Evolutionary conservation across 805 yeast genomes (phyloP).

Genomic region (Limtongia smithiae): DNA sequence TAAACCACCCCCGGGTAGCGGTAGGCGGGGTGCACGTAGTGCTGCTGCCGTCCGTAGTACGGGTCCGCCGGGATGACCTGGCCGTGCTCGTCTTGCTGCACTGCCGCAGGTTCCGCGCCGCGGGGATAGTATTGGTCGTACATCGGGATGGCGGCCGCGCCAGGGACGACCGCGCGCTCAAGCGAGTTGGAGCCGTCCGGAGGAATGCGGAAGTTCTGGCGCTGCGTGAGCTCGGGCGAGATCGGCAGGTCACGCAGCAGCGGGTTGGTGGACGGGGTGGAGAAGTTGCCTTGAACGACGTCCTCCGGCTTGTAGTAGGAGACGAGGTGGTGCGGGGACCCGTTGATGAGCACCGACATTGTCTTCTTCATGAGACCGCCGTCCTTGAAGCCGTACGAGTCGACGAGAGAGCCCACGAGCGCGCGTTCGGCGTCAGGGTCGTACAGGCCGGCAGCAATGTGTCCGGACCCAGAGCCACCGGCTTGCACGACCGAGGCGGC

Average conservation of each 20-base stretch:
- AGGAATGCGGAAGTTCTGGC: slow-evolving; percentile 38
- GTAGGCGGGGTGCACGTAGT: slow-evolving; percentile 15
- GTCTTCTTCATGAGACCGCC: slow-evolving; percentile 82
- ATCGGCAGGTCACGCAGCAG: slow-evolving; percentile 47
- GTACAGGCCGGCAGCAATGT: slow-evolving; percentile 11
- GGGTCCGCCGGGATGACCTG: slow-evolving; percentile 12
- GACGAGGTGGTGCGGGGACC: slow-evolving; percentile 54
- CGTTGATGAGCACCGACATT: slow-evolving; percentile 56
- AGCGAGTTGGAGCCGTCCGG: slow-evolving; percentile 31
- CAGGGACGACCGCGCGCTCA: slow-evolving; percentile 24
- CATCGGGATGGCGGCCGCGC: not conserved
- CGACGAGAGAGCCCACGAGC: slow-evolving; percentile 55
- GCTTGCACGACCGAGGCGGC: slow-evolving; percentile 1
- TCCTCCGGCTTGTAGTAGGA: slow-evolving; percentile 77
- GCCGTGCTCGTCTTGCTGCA: slow-evolving; percentile 14
- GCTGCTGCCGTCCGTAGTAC: slow-evolving; percentile 16
- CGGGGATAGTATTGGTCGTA: slow-evolving; percentile 9
- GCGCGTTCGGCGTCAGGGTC: slow-evolving; percentile 40
- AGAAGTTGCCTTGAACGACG: slow-evolving; percentile 55
- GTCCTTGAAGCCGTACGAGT: slow-evolving; percentile 61
- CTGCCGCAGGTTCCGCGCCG: not conserved
- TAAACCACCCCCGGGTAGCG: slow-evolving; percentile 26
- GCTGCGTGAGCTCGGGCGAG: slow-evolving; percentile 37
- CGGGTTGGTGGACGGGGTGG: slow-evolving; percentile 55
- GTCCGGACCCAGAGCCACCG: not conserved